These are phyloP conservation scores for Curvularia sp. DNA, from an alignment of 2,329 filamentous ascomycete genomes.

Conservation along the genomic window DNA sequence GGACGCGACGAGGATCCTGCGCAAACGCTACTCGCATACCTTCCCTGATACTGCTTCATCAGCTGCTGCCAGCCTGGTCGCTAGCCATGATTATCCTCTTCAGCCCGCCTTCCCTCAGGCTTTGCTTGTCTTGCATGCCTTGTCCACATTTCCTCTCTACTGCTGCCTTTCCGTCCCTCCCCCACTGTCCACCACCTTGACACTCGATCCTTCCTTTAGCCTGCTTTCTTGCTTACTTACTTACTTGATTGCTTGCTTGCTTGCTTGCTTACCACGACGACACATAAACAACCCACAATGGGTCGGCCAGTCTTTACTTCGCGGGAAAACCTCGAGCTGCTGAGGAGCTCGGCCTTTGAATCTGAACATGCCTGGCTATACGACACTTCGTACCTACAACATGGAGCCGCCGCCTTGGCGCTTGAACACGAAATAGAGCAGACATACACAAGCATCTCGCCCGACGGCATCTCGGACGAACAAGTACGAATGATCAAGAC, in stretches of 20 bases:
- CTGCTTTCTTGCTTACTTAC: neutral
- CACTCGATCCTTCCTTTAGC: neutral
- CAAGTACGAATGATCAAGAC: conserved; percentile 45
- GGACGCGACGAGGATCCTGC: conserved; percentile 25
- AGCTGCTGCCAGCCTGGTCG: conserved; percentile 23
- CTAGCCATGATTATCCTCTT: conserved; percentile 15
- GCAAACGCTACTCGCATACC: conserved; percentile 21
- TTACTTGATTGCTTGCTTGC: no score
- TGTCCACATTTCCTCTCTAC: neutral
- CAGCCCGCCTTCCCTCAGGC: conserved; percentile 21
- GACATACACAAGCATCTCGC: conserved; percentile 44
- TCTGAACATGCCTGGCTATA: conserved; percentile 50
- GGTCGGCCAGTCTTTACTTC: conserved; percentile 35
- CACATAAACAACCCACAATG: conserved; percentile 29
- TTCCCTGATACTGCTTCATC: conserved; percentile 27
- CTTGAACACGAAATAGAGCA: conserved; percentile 46
- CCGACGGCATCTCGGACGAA: conserved; percentile 49
- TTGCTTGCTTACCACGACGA: neutral
- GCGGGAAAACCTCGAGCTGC: conserved; percentile 43
- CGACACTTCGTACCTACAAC: conserved; percentile 47
- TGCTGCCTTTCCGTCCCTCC: neutral
- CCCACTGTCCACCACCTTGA: neutral
- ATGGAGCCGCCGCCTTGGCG: conserved; percentile 45
- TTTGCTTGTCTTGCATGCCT: conserved; percentile 15
- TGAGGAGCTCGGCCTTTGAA: conserved; percentile 50